phyloP scores from a whole-genome alignment of 306 rosid species.

The Fagus crenata region DNA sequence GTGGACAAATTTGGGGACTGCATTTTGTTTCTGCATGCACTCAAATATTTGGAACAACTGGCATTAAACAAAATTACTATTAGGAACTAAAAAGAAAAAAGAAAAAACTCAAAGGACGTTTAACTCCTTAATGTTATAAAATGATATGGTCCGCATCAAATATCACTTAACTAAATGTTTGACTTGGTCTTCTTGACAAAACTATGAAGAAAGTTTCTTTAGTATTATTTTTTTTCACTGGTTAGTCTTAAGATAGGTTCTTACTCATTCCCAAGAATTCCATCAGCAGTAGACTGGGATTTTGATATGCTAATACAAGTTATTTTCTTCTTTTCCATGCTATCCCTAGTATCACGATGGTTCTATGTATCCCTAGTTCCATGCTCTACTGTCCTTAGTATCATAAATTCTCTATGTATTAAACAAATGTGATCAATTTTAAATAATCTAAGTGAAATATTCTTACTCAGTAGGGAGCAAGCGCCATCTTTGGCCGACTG shows the following conservation, averaged over 20 bases:
- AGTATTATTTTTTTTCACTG: not conserved
- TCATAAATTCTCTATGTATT: not conserved
- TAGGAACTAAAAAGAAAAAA: slow-evolving; percentile 5
- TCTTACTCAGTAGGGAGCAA: slow-evolving; percentile 63
- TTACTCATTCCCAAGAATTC: not conserved
- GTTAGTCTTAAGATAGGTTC: not conserved
- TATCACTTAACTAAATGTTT: not conserved
- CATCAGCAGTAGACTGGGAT: not conserved
- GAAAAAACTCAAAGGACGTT: not conserved
- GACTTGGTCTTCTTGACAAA: not conserved
- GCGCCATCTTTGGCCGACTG: slow-evolving; percentile 60
- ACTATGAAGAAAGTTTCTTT: not conserved
- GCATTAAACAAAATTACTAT: slow-evolving; percentile 10
- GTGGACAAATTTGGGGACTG: slow-evolving; percentile 72
- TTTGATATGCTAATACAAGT: not conserved
- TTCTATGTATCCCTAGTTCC: no score
- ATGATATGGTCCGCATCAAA: not conserved
- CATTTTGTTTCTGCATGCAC: slow-evolving; percentile 72
- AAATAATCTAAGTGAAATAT: slow-evolving; percentile 12
- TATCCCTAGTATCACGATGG: not conserved
- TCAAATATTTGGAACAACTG: slow-evolving; percentile 48
- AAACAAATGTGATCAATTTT: not conserved
- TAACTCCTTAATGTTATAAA: not conserved
- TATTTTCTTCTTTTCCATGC: not conserved
- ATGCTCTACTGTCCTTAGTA: not conserved